Evolutionary conservation across 768 basidiomycete species (phyloP).

Genomic region (Candolleomyces aberdarensis): DNA sequence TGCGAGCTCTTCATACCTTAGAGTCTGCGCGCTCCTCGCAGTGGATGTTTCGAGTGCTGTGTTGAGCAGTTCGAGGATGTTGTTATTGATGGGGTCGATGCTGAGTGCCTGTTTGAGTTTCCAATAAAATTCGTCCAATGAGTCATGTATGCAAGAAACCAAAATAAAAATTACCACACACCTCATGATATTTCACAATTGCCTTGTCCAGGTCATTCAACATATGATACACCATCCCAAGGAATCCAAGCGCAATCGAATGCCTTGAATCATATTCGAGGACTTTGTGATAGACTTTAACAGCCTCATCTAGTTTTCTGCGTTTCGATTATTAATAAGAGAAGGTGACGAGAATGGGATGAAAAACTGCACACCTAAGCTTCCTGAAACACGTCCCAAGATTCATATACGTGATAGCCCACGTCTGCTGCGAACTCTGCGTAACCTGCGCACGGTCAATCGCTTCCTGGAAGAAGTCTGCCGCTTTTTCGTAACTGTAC

Average conservation of each 20-base stretch:
- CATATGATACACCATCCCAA: slow-evolving; percentile 87
- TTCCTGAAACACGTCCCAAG: slow-evolving; percentile 88
- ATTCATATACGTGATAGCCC: slow-evolving; percentile 90
- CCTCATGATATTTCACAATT: slow-evolving; percentile 92
- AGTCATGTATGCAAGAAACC: too few species aligned
- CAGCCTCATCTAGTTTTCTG: slow-evolving; percentile 62
- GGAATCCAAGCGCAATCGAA: slow-evolving; percentile 75
- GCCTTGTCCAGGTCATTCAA: slow-evolving; percentile 71
- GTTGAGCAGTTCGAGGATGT: slow-evolving; percentile 78
- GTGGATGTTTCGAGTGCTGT: slow-evolving; percentile 64
- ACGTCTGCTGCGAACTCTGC: slow-evolving; percentile 79
- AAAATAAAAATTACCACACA: slow-evolving; percentile 28
- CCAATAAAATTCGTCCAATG: neutral
- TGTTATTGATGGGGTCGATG: slow-evolving; percentile 79
- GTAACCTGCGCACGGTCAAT: slow-evolving; percentile 81
- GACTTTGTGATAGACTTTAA: slow-evolving; percentile 70
- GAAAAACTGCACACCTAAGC: slow-evolving; percentile 51
- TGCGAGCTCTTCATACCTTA: neutral
- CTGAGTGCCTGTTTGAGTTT: slow-evolving; percentile 56
- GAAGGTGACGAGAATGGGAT: too few species aligned
- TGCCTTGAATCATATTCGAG: slow-evolving; percentile 86
- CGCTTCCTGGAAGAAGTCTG: slow-evolving; percentile 66
- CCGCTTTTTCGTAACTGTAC: slow-evolving; percentile 71
- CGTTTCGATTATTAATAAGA: neutral
- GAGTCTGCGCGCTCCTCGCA: slow-evolving; percentile 1